A percentile compares a stretch with the other conserved stretches of the same genome.
These are phyloP conservation scores for Davidsoniella neocaledoniae DNA, from an alignment of 2,329 filamentous ascomycete genomes.

Conservation along the genomic window DNA sequence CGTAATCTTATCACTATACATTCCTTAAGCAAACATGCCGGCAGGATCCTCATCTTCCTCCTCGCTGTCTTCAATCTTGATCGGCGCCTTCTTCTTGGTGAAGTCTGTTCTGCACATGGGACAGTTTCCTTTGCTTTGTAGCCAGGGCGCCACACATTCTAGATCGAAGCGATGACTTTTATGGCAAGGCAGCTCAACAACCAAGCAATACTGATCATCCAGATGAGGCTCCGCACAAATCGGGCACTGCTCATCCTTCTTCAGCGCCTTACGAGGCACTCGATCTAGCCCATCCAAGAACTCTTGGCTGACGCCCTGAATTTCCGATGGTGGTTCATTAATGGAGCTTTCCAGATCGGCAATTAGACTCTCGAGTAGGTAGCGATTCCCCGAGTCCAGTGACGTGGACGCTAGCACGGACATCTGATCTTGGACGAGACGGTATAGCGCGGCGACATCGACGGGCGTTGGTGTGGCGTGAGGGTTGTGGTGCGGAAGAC, in stretches of 20 bases:
- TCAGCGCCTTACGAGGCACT: slow-evolving; percentile 34
- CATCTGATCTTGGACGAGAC: slow-evolving; percentile 42
- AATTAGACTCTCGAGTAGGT: slow-evolving; percentile 35
- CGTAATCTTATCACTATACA: neutral
- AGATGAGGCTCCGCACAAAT: slow-evolving; percentile 47
- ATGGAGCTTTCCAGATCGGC: slow-evolving; percentile 32
- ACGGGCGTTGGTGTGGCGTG: slow-evolving; percentile 43
- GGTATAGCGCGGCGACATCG: slow-evolving; percentile 39
- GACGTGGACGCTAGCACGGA: slow-evolving; percentile 31
- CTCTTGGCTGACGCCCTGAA: slow-evolving; percentile 39
- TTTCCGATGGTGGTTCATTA: slow-evolving; percentile 31
- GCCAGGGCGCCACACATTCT: slow-evolving; percentile 51
- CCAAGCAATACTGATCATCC: slow-evolving; percentile 44
- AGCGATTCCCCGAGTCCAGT: slow-evolving; percentile 30
- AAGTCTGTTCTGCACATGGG: slow-evolving; percentile 46
- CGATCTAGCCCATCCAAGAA: slow-evolving; percentile 44
- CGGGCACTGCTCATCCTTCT: slow-evolving; percentile 36
- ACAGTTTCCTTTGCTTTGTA: slow-evolving; percentile 46
- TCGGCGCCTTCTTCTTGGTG: slow-evolving; percentile 34
- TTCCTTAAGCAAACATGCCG: slow-evolving; percentile 26
- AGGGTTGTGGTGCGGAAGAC: slow-evolving; percentile 29
- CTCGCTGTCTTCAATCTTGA: slow-evolving; percentile 28
- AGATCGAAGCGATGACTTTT: slow-evolving; percentile 43
- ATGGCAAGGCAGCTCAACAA: slow-evolving; percentile 48
- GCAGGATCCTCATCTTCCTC: slow-evolving; percentile 36